Evolutionary conservation across 2,329 filamentous ascomycete species (phyloP), one percentile per base, ranked within the genome.

Genomic region (Drechslerella stenobrocha): DNA sequence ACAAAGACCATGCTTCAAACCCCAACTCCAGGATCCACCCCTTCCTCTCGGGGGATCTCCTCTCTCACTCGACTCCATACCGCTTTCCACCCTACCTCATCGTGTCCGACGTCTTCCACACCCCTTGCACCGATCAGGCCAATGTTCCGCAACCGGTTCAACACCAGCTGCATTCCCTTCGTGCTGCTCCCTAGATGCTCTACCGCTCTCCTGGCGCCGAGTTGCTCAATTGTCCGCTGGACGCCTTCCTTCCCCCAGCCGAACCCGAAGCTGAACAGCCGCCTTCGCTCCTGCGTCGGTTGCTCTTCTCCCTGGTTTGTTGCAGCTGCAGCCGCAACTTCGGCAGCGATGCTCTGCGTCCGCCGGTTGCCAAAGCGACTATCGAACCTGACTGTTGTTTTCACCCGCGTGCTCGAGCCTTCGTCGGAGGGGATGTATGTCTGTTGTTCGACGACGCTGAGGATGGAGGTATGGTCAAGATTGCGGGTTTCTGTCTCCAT

Each of bases 401-500:
- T 70, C 15, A 73, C 72, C 40, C 70, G 69, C 8, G 72, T 73
- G 4, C 46, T 66, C 1, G 66, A 66, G 70, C 76, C 57, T 74
- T 76, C 67, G 78, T 76, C 73, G 1, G 78, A 77, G 2, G 80
- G 76, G 15, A 79, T 80, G 76, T 89, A 93, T 59, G 82, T 78
- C 75, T 93, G 89, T 72, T 84, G 81, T 78, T 93, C 89, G 18
- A 90, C 80, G 9, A 93, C 88, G 47, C 85, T 88, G 35, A 93
- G 77, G 15, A 93, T 86, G 65, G 88, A 87, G 3, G 88, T 89
- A 77, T 87, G 92, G 76, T 92, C 89, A 53, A 93, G 80, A 73
- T 93, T 93, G 70, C 84, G 82, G 73, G 85, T 89, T 77, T 92
- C 88, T 0, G 87, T 89, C 74, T 83, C 82, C 87, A 93, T 91